Base-by-base conservation (phyloP, 192 early-diverging fungal genomes). In the Backusella luteola region DNA sequence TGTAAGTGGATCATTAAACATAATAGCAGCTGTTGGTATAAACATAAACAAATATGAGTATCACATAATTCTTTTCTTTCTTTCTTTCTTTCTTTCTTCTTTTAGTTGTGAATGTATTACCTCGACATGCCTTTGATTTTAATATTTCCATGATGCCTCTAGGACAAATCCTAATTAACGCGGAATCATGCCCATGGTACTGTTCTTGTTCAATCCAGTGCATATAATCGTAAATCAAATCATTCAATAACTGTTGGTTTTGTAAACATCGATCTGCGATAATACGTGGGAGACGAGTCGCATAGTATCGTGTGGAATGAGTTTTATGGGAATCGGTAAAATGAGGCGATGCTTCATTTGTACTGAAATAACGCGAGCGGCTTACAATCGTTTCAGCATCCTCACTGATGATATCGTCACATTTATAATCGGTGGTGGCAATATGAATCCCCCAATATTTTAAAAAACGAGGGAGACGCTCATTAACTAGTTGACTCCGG, bases 41-140 rank as follows among this genome's bases (percentile, higher is more conserved):
- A 73, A 34, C 12, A 67, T 68, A 49, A 34, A 67, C 34, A 67
- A 35, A 67, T 35, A 67, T 67, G 34, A 67, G 12, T 35, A 67
- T 34, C 29, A 6, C 29, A 52, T 0, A 21, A 32, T 29, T 26
- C 53, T 38, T 71, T 67, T 32, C 19, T 71, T 15, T 38, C 35
- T 26, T 38, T 63, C 23, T 71, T 14, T 38, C 35, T 26, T 38
- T 63, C 81, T 35, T 56, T 56, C 81, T 32, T 32, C 79, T 67
- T 67, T 71, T 70, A 36, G 21, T 52, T 19, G n/a, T 8, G 21
- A 56, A 38, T 35, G 7, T 39, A 68, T 41, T 73, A 85, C 84
- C 81, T 69, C 91, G 81, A 79, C 93, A 94, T 11, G 93, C 91
- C 72, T 93, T 94, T 6, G 91, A 93, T 59, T 92, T 90, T 39